Conservation (phyloP, 345 rosid genomes). For the Populus alba region DNA sequence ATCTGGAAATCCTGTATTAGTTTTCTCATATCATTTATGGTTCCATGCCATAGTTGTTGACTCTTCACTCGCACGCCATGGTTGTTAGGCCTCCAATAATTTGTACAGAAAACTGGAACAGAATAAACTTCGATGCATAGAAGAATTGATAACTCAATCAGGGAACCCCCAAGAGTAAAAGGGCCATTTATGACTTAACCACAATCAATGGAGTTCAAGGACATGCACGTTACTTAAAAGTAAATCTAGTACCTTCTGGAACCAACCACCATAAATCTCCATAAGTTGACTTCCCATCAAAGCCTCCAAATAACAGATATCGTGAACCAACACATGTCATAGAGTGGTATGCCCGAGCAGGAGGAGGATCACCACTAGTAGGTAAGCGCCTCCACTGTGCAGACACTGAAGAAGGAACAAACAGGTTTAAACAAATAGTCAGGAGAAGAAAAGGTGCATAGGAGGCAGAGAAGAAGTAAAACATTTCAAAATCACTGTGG, state of each 20-base stretch:
- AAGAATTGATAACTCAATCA: background rate
- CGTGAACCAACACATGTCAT: conserved; percentile 69
- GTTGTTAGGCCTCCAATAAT: no score
- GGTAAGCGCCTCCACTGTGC: conserved; percentile 92
- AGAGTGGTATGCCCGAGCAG: conserved; percentile 92
- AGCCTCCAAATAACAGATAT: conserved; percentile 87
- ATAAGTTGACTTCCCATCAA: conserved; percentile 86
- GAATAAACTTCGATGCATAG: background rate
- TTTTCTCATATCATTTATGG: background rate
- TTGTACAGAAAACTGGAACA: background rate
- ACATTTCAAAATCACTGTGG: background rate
- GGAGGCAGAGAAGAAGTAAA: background rate
- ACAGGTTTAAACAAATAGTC: background rate
- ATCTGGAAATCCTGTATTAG: background rate
- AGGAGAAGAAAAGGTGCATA: background rate
- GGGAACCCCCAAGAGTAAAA: background rate
- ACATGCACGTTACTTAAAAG: background rate
- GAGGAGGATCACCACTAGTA: conserved; percentile 69
- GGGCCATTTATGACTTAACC: background rate
- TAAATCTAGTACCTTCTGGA: conserved; percentile 65
- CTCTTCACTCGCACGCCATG: no score
- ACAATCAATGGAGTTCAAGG: background rate
- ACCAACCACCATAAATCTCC: conserved; percentile 98
- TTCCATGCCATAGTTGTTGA: no score
- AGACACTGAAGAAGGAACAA: conserved; percentile 44